Evolutionary conservation across 2,329 filamentous ascomycete genomes (phyloP).

Genomic region (Trichoderma endophyticum): DNA sequence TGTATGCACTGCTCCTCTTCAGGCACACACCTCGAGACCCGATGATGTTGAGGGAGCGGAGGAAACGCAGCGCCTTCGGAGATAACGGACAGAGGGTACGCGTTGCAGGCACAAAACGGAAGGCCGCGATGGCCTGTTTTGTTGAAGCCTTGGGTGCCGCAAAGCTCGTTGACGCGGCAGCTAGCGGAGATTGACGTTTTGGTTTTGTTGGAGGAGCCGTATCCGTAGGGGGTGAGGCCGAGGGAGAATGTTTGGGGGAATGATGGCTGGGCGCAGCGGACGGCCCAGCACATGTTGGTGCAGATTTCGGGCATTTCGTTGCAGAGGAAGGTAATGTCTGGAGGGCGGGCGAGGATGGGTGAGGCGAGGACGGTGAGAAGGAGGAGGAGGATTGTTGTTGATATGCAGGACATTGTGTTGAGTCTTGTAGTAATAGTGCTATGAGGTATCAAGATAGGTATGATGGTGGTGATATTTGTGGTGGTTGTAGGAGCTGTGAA

Average conservation of each 20-base stretch:
- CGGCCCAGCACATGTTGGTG: constrained; percentile 27
- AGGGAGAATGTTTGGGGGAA: constrained; percentile 18
- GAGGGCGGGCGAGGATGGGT: constrained; percentile 13
- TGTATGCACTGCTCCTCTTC: constrained; percentile 17
- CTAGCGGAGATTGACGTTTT: constrained; percentile 14
- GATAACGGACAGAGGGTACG: constrained; percentile 22
- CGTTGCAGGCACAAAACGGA: constrained; percentile 20
- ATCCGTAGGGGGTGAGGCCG: constrained; percentile 19
- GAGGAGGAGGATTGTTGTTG: not conserved
- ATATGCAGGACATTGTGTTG: constrained; percentile 1
- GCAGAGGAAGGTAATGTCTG: constrained; percentile 24
- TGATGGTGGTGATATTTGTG: not conserved
- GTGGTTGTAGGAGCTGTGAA: not conserved
- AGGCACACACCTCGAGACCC: constrained; percentile 24
- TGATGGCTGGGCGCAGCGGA: constrained; percentile 22
- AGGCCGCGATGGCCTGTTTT: constrained; percentile 20
- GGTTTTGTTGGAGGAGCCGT: not conserved
- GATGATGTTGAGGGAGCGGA: constrained; percentile 11
- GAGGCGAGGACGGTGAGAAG: not conserved
- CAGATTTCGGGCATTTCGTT: constrained; percentile 24
- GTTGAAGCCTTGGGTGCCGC: constrained; percentile 15
- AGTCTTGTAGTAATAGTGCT: not conserved
- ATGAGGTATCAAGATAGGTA: not conserved
- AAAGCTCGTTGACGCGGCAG: constrained; percentile 21
- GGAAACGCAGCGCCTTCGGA: constrained; percentile 15